These are phyloP conservation scores for Euryodendron excelsum DNA, from an alignment of 148 eudicot genomes.

Conservation along the genomic window DNA sequence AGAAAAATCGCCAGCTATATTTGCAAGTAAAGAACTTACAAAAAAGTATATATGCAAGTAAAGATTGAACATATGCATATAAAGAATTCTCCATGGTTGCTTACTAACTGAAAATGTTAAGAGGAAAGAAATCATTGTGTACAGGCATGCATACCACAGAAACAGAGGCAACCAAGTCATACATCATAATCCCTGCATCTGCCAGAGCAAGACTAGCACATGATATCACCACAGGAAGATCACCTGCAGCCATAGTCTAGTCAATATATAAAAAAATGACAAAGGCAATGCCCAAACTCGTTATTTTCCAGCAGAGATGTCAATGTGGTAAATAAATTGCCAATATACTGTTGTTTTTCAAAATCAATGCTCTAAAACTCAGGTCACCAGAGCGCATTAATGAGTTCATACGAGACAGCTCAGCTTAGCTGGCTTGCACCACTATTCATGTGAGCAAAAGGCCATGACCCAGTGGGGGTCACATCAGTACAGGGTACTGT, in stretches of 20 bases:
- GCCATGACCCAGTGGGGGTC: neutral
- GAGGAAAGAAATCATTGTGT: neutral
- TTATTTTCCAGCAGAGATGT: neutral
- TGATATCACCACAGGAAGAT: constrained; percentile 91
- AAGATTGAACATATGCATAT: too few relatives aligned
- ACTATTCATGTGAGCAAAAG: neutral
- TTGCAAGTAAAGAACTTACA: too few relatives aligned
- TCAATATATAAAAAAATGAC: constrained; percentile 4
- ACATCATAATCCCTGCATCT: constrained; percentile 96
- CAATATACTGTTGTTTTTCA: too few relatives aligned
- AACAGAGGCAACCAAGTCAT: constrained; percentile 88
- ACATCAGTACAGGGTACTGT: neutral
- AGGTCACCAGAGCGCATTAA: neutral
- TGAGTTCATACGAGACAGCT: neutral
- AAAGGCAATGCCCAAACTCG: neutral
- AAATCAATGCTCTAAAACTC: neutral
- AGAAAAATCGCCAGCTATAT: too few relatives aligned
- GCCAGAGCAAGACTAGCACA: constrained; percentile 98
- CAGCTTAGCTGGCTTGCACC: neutral
- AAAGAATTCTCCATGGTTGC: too few relatives aligned
- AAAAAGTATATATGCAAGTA: too few relatives aligned
- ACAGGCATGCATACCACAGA: constrained; percentile 67
- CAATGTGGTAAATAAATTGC: neutral
- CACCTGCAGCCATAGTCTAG: constrained; percentile 50
- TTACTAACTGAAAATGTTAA: neutral